phyloP scores from a whole-genome alignment of 2,329 filamentous ascomycete species.

The Aspergillus terreus region DNA sequence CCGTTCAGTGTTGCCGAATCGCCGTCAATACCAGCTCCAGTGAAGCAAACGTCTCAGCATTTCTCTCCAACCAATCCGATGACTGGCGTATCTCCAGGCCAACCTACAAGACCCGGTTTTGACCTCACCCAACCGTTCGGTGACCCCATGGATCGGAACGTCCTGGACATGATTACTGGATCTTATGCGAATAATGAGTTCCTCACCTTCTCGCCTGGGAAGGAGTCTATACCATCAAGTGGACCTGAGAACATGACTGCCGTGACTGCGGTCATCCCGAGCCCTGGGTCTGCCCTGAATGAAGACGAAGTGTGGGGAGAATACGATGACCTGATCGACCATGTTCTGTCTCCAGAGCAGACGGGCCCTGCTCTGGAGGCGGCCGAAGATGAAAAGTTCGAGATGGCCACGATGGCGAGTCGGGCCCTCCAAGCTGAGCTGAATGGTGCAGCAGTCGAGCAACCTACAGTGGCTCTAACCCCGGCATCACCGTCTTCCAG shows the following conservation, averaged over 20 bases:
- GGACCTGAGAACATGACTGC: slow-evolving; percentile 60
- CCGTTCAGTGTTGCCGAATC: slow-evolving; percentile 61
- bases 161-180: slow-evolving; percentile 32
- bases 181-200: slow-evolving; percentile 57
- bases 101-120: slow-evolving; percentile 7
- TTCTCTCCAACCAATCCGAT: slow-evolving; percentile 17
- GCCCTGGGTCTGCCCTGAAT: slow-evolving; percentile 57
- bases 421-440: slow-evolving; percentile 36
- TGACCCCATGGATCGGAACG: slow-evolving; percentile 27
- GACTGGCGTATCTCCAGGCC: background rate
- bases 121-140: slow-evolving; percentile 32
- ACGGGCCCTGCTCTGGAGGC: slow-evolving; percentile 17
- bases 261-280: slow-evolving; percentile 64
- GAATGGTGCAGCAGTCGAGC: slow-evolving; percentile 19
- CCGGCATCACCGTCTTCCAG: slow-evolving; percentile 25
- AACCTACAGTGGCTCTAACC: slow-evolving; percentile 20
- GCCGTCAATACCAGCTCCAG: slow-evolving; percentile 34
- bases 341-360: slow-evolving; percentile 52
- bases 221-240: slow-evolving; percentile 66
- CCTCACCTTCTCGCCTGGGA: slow-evolving; percentile 67
- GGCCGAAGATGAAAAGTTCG: slow-evolving; percentile 27
- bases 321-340: slow-evolving; percentile 82
- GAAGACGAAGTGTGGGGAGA: slow-evolving; percentile 95
- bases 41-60: slow-evolving; percentile 14
- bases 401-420: slow-evolving; percentile 37